phyloP scores from a whole-genome alignment of 2,329 filamentous ascomycete species.

The Colletotrichum sp. region DNA sequence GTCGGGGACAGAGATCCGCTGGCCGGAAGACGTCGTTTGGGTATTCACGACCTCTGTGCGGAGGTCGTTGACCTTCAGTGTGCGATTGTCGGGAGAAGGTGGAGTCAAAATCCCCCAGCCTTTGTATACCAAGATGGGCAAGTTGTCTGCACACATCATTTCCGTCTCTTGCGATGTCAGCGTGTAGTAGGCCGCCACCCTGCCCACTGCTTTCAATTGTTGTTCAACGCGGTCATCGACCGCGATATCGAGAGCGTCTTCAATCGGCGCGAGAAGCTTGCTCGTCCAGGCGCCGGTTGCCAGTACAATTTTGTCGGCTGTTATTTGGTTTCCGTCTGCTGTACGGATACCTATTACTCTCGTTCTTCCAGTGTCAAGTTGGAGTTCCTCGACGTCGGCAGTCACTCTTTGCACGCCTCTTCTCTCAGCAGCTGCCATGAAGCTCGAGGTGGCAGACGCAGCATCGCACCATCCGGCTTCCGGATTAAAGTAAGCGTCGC shows the following conservation, averaged over 20 bases:
- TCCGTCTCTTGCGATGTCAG: background rate
- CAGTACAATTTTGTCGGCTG: conserved; percentile 56
- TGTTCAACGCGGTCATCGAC: background rate
- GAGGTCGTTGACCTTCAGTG: conserved; percentile 4
- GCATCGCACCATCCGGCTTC: conserved; percentile 11
- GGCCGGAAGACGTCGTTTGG: background rate
- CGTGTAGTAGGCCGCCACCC: background rate
- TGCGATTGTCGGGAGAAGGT: background rate
- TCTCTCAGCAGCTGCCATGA: background rate
- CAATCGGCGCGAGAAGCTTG: conserved; percentile 47
- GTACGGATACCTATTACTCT: background rate
- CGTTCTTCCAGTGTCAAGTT: background rate
- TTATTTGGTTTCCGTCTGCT: background rate
- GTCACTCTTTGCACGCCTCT: background rate
- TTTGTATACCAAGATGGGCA: background rate
- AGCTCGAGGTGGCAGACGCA: background rate
- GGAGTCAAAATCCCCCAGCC: background rate
- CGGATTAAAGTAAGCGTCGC: background rate
- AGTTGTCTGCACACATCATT: background rate
- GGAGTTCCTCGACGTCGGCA: background rate
- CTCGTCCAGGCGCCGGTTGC: conserved; percentile 58
- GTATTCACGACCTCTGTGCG: conserved; percentile 3
- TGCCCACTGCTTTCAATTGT: conserved; percentile 3
- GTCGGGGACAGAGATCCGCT: background rate
- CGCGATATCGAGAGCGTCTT: background rate